These are phyloP conservation scores for Phytophthora pseudosyringae DNA, from an alignment of 352 stramenopile species.

Conservation along the genomic window DNA sequence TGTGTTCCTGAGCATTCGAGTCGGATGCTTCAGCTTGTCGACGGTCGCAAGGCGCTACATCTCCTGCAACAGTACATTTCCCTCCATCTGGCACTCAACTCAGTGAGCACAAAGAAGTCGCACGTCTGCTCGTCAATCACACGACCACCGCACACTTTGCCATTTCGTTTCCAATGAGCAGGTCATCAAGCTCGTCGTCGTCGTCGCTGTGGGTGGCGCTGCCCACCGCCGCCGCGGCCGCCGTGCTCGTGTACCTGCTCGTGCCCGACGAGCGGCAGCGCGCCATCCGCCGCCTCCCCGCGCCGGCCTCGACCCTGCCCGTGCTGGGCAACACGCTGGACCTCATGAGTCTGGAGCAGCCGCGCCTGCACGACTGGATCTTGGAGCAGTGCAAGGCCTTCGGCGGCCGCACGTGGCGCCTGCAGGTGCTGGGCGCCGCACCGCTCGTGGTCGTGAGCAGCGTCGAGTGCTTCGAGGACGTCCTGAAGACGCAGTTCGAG, in stretches of 20 bases:
- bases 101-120: background rate
- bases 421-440: slow-evolving; percentile 42
- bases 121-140: background rate
- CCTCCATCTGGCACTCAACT: background rate
- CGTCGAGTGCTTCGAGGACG: slow-evolving; percentile 48
- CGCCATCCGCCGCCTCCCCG: slow-evolving; percentile 34
- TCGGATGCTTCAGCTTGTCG: too few relatives aligned
- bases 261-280: slow-evolving; percentile 33
- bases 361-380: slow-evolving; percentile 59
- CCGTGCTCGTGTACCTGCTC: slow-evolving; percentile 32
- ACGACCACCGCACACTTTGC: background rate
- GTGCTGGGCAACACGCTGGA: slow-evolving; percentile 57
- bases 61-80: background rate
- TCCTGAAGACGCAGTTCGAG: slow-evolving; percentile 66
- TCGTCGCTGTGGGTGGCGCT: slow-evolving; percentile 24
- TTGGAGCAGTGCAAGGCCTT: slow-evolving; percentile 47
- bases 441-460: slow-evolving; percentile 48
- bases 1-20: too few relatives aligned
- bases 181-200: background rate
- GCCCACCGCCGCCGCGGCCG: slow-evolving; percentile 23
- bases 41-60: too few relatives aligned
- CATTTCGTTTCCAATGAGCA: background rate
- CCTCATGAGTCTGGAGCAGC: slow-evolving; percentile 43
- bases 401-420: slow-evolving; percentile 43
- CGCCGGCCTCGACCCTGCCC: slow-evolving; percentile 44